Evolutionary conservation across 1,139 yeast species (phyloP), one percentile per base, ranked within the genome.

Genomic region (Kluyveromyces marxianus): DNA sequence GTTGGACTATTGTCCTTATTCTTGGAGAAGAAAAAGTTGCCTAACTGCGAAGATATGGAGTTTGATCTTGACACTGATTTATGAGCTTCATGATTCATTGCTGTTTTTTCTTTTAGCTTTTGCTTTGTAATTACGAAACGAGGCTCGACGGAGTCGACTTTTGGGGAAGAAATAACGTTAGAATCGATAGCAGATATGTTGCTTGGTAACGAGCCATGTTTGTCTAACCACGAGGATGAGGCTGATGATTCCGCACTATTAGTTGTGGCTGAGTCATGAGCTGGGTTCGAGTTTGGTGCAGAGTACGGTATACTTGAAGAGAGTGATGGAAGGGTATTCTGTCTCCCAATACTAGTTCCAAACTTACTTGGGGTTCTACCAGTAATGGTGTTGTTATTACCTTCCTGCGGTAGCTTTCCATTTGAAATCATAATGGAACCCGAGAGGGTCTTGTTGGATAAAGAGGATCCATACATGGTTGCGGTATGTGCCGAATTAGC

Each of bases 41-140:
- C 67, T 30, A 63, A 45, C 43, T 60, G 64, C 8, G 67, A 63
- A 46, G 70, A 72, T 7, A 78, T 69, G 26, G 78, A 70, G n/a
- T 76, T 75, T 1, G 78, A 72, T 53, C 75, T 75, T 21, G 76
- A 72, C 28, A 59, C 47, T 37, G 71, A 67, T 25, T 66, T 65
- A 39, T 67, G 59, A 25, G 70, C 62, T 4, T 68, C 63, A 7
- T 68, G 48, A 44, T 58, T 60, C 41, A 60, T 59, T 39, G 46
- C 48, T 45, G 70, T 40, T 71, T 57, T 80, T 55, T 78, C 83
- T 32, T 81, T 83, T 28, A 82, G 76, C 52, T 84, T 75, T 54
- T 81, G 90, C 56, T 82, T 82, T 3, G 89, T 81, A 37, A 83
- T 76, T 40, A 83, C 79, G 58, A 83, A 83, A 44, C 92, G 70